Base-by-base conservation (phyloP, 495 filamentous ascomycete species). In the Lepidopterella palustris region DNA sequence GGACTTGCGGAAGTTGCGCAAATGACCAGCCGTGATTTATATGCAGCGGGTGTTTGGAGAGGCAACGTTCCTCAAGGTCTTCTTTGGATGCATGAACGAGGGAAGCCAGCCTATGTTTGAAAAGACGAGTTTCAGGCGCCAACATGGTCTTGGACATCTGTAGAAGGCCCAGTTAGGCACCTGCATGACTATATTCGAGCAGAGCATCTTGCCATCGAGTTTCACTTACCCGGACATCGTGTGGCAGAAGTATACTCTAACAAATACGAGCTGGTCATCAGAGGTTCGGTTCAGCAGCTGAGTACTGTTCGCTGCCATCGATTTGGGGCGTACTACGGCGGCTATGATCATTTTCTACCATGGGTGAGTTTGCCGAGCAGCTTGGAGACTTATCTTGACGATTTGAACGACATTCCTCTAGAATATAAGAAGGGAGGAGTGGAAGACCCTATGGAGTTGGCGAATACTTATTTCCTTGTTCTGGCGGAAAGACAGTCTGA, bases 31-130 rank as follows among this genome's bases (percentile, higher is more conserved):
- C 6, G 31, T 35, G 31, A 35, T 35, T 5, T 13, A 5, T 35
- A 35, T 35, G 31, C 13, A 6, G 31, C 31, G 5, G 31, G 31
- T 13, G 31, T 35, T 35, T 35, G 31, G 49, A 4, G 49, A 6
- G 13, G 27, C 6, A 24, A 27, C n/a, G 24, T 6, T 27, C n/a
- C 24, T 53, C 49, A 27, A 24, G 49, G 24, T 24, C 49, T 53
- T n/a, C 49, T 53, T 53, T 53, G 49, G 49, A 27, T 53, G 49
- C 49, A 53, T 53, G 13, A 53, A n/a, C 49, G 24, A 24, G 24
- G 49, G 4, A 53, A 53, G 27, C 49, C 4, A n/a, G 49, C 4
- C 13, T 53, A 24, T 27, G n/a, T 24, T 23, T 24, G 49, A 53
- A 53, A 53, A 53, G 24, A 4, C 4, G 49, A 53, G 49, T 53